phyloP scores from a whole-genome alignment of 306 rosid species.

The Delonix regia region DNA sequence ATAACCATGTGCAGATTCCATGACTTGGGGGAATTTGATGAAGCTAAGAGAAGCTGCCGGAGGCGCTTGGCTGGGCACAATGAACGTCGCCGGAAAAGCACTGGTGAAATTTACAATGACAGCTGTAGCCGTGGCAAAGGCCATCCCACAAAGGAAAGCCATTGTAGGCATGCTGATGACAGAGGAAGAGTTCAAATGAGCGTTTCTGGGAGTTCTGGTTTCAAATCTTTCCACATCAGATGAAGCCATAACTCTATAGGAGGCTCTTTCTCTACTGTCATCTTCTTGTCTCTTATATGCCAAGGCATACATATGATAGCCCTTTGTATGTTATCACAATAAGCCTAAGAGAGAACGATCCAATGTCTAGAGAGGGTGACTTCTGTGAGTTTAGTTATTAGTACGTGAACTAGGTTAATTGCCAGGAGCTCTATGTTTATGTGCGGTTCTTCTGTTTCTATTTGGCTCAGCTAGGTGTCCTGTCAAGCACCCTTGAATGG shows the following conservation, averaged over 20 bases:
- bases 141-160: slow-evolving; percentile 53
- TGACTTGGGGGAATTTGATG: slow-evolving; percentile 86
- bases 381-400: not conserved
- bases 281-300: slow-evolving; percentile 37
- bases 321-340: slow-evolving; percentile 27
- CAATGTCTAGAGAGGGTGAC: slow-evolving; percentile 32
- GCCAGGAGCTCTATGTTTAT: not conserved
- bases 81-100: slow-evolving; percentile 77
- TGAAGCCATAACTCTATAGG: slow-evolving; percentile 33
- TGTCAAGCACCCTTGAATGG: slow-evolving; percentile 14
- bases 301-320: slow-evolving; percentile 35
- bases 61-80: slow-evolving; percentile 89
- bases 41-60: slow-evolving; percentile 89
- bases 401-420: slow-evolving; percentile 9
- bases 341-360: slow-evolving; percentile 17
- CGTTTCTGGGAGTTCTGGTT: slow-evolving; percentile 58
- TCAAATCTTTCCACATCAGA: slow-evolving; percentile 67
- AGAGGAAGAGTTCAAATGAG: slow-evolving; percentile 56
- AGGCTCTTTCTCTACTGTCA: slow-evolving; percentile 98
- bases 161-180: slow-evolving; percentile 52
- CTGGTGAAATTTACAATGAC: slow-evolving; percentile 59
- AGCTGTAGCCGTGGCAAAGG: slow-evolving; percentile 52
- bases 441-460: slow-evolving; percentile 33
- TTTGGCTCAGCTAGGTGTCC: slow-evolving; percentile 32
- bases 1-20: slow-evolving; percentile 73